Percentiles rank a stretch among this genome's conserved stretches.
Conservation (phyloP, 2,329 filamentous ascomycete genomes). For the Pseudonectria buxi region DNA sequence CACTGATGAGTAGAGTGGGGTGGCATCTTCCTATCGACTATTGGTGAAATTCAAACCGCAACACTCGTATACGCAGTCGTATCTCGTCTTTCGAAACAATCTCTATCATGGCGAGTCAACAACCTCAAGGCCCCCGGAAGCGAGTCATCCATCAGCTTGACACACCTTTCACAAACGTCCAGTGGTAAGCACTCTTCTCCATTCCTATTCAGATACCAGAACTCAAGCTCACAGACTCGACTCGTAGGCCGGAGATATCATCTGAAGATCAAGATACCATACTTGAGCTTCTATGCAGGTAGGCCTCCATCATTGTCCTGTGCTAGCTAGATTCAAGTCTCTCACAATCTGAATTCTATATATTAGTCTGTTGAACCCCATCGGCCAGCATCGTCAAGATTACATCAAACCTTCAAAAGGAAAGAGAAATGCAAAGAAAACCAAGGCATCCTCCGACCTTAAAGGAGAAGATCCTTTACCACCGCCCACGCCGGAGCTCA, state of each 20-base stretch:
- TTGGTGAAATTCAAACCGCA: too few relatives aligned
- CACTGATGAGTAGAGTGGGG: too few relatives aligned
- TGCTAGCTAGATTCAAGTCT: not conserved
- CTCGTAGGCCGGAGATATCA: conserved; percentile 52
- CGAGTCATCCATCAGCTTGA: conserved; percentile 59
- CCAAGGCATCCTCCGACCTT: too few relatives aligned
- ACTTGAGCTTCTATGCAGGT: conserved; percentile 62
- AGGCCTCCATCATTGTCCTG: conserved; percentile 18
- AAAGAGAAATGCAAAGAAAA: conserved; percentile 47
- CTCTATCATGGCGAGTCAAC: conserved; percentile 18
- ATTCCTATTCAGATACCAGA: not conserved
- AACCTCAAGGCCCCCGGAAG: conserved; percentile 34
- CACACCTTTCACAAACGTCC: conserved; percentile 53
- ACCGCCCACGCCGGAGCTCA: conserved; percentile 42
- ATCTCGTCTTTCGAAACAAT: not conserved
- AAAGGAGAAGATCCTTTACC: too few relatives aligned
- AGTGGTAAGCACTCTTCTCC: conserved; percentile 43
- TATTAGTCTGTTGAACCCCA: conserved; percentile 52
- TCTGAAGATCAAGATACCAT: conserved; percentile 55
- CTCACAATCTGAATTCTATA: conserved; percentile 4
- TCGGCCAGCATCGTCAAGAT: conserved; percentile 54
- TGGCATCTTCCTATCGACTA: too few relatives aligned
- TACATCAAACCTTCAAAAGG: conserved; percentile 54
- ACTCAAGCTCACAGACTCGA: conserved; percentile 2
- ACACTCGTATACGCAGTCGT: not conserved